Evolutionary conservation across 305 asterid genomes (phyloP), one percentile per base, ranked within the genome.

Genomic region (Fraxinus velutina): DNA sequence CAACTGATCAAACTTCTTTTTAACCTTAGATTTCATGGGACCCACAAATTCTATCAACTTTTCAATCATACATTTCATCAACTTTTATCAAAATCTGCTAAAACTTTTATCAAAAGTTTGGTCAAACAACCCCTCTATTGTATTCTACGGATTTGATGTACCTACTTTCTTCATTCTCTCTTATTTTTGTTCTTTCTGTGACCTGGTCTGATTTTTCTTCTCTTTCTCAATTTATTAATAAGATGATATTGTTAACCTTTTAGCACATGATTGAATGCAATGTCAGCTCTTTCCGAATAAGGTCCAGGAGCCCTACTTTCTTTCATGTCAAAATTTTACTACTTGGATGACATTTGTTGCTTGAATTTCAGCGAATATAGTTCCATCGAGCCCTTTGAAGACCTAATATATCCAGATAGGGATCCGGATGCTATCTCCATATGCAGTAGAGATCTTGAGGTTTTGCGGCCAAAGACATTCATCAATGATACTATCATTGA

Each of bases 401-500:
- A 86, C 80, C 76, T 96, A 75, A 76, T 89, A 76, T 96, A 88
- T 86, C 99, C 99, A 4, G 86, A 90, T 34, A 97, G 97, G 83
- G 99, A 96, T 86, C 94, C 95, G 32, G 98, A 93, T 90, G 93
- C 98, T 81, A 90, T 96, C 82, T 86, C 86, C 86, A 80, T 96
- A 83, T 86, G 92, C 86, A 82, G 83, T 87, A 88, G 85, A 77
- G 99, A 96, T 79, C 50, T 94, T 81, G 93, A 91, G 85, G 88
- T 88, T 71, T 86, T 96, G 87, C 89, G 80, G 89, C 99, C 99
- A 4, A 81, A 83, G 88, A 90, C 92, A 72, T 96, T 96, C 84
- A 88, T 96, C 90, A 96, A 96, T 71, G 99, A 94, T 83, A 96
- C 97, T 52, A 88, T 96, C 66, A 88, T 96, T 82, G 98, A 96